These are phyloP conservation scores for Podaxis mareebaensis DNA, from an alignment of 768 basidiomycete species.

Conservation along the genomic window DNA sequence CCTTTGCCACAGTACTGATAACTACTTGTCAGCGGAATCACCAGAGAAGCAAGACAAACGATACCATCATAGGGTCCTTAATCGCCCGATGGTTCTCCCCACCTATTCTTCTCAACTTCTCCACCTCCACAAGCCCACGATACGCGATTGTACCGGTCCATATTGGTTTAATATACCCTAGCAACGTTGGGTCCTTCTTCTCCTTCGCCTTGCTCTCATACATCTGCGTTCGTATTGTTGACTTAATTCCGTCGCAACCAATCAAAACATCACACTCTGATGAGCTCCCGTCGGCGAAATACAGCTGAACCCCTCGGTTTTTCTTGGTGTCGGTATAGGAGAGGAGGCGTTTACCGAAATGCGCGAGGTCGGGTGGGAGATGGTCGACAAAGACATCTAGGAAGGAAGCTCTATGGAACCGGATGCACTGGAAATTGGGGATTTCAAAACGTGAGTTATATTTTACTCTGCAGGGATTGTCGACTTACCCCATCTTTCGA, in stretches of 20 bases:
- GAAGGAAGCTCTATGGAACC: conserved; percentile 60
- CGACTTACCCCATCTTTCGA: conserved; percentile 35
- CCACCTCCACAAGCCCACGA: conserved; percentile 31
- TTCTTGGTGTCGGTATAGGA: conserved; percentile 33
- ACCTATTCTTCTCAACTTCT: conserved; percentile 21
- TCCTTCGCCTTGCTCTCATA: conserved; percentile 20
- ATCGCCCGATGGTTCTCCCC: conserved; percentile 24
- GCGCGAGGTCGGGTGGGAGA: conserved; percentile 38
- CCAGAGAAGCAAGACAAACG: neutral
- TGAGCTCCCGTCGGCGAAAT: conserved; percentile 28
- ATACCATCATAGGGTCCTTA: conserved; percentile 19
- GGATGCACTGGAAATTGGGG: neutral
- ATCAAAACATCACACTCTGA: conserved; percentile 35
- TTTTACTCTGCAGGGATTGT: conserved; percentile 19
- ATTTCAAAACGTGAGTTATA: conserved; percentile 19
- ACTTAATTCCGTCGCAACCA: conserved; percentile 26
- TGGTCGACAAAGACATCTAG: conserved; percentile 47
- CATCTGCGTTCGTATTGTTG: conserved; percentile 20
- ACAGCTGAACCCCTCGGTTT: conserved; percentile 21
- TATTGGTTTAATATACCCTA: conserved; percentile 25
- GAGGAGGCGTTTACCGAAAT: conserved; percentile 51
- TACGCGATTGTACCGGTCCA: conserved; percentile 39
- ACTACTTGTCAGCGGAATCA: neutral
- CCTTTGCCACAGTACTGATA: conserved; percentile 22
- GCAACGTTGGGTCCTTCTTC: neutral